Conservation (phyloP, 1,284 basidiomycete species). For the Cryptococcus floricola region DNA sequence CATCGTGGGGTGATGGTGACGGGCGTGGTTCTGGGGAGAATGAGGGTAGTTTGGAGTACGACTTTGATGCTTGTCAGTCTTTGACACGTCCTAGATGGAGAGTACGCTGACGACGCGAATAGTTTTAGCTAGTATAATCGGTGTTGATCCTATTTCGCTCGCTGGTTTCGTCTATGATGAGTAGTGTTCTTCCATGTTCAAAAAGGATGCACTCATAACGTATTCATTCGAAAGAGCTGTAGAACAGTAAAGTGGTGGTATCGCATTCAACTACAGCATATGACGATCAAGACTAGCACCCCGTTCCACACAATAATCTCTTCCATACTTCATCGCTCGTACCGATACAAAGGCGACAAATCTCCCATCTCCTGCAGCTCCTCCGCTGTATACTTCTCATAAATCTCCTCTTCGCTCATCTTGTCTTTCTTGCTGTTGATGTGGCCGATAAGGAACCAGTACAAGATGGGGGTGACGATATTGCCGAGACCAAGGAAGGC, state of each 20-base stretch:
- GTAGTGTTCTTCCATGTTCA: too few species aligned
- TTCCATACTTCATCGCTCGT: neutral
- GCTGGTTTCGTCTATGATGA: neutral
- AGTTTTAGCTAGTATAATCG: neutral
- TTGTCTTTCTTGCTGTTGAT: conserved; percentile 24
- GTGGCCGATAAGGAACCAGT: conserved; percentile 17
- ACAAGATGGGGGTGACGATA: conserved; percentile 9
- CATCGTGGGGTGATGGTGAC: neutral
- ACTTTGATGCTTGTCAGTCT: neutral
- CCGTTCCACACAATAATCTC: too few species aligned
- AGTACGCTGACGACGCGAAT: neutral
- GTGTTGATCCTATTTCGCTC: neutral
- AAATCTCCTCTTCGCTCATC: conserved; percentile 28
- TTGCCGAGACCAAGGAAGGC: conserved; percentile 20
- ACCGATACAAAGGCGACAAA: conserved; percentile 24
- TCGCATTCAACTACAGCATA: too few species aligned
- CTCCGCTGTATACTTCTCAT: conserved; percentile 23
- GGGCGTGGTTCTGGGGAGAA: neutral
- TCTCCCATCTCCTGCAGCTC: conserved; percentile 29
- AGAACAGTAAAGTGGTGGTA: too few species aligned
- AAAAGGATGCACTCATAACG: too few species aligned
- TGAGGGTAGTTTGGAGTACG: neutral
- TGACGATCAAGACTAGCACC: too few species aligned
- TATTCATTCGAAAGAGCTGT: too few species aligned
- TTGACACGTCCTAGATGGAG: neutral